Base-by-base conservation (phyloP, 2,329 filamentous ascomycete genomes). In the Didymella arachidicola region DNA sequence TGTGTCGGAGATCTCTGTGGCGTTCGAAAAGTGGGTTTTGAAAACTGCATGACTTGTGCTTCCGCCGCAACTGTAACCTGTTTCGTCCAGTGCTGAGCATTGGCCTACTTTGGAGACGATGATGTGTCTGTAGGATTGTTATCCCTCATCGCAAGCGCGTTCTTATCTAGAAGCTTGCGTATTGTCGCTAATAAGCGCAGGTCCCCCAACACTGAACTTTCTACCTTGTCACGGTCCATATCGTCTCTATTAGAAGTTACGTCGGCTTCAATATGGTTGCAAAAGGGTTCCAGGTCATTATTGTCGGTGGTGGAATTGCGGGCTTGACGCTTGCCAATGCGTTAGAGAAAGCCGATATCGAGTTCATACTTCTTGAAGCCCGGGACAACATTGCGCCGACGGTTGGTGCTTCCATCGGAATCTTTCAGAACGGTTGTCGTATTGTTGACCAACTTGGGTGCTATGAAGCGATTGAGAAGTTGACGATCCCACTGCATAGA, bases 371-470 rank as follows among this genome's bases (percentile, higher is more conserved):
- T 11, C 60, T 69, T 1, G 66, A 71, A 45, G 52, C 38, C 10
- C 51, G 57, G 11, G 36, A 42, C 7, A 43, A 52, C 0, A 64
- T 71, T 4, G 56, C 63, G 1, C 65, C 65, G 2, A 25, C 57
- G 2, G 45, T 66, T 2, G 68, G 67, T 7, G 68, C 68, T 7
- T 63, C 56, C 10, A 64, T 71, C 26, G 68, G 58, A 1, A 42
- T 69, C 18, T 60, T 62, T 7, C 60, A 63, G 5, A 65, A 66
- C 19, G 65, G 62, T 4, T 34, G 27, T 10, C 53, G 65, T 5
- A 63, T 71, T 6, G 36, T 71, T 11, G 68, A 68, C 47, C 67
- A 71, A 26, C 34, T 71, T 1, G 67, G 62, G 11, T 62, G 51
- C 30, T 50, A 46, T 5, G 49, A 63, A 0, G 22, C 34, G 7